Evolutionary conservation across 2,329 filamentous ascomycete genomes (phyloP).

Genomic region (Claviceps sp.): DNA sequence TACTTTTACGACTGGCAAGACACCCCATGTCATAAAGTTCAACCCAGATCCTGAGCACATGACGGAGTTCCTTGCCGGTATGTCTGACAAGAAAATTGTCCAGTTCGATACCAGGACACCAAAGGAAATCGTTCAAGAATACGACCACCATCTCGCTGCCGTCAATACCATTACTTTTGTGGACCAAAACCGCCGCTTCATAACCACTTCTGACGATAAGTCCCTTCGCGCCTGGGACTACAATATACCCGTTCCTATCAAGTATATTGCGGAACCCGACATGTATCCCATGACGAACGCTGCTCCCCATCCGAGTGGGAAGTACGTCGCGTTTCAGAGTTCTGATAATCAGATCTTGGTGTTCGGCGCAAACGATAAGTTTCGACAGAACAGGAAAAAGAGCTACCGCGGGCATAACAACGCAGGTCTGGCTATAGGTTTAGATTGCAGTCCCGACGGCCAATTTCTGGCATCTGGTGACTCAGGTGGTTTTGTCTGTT

Average conservation of each 20-base stretch:
- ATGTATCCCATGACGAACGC: slow-evolving; percentile 94
- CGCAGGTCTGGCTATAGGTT: slow-evolving; percentile 81
- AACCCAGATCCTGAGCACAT: slow-evolving; percentile 66
- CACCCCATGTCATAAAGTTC: slow-evolving; percentile 87
- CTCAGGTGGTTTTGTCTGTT: slow-evolving; percentile 77
- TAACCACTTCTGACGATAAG: slow-evolving; percentile 96
- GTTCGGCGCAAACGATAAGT: slow-evolving; percentile 87
- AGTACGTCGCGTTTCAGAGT: slow-evolving; percentile 87
- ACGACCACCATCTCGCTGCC: slow-evolving; percentile 94
- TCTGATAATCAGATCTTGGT: slow-evolving; percentile 95
- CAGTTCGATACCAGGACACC: slow-evolving; percentile 80
- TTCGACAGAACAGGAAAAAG: slow-evolving; percentile 96
- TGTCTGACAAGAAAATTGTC: slow-evolving; percentile 98
- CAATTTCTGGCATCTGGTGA: slow-evolving; percentile 84
- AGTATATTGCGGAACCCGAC: slow-evolving; percentile 92
- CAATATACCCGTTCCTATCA: slow-evolving; percentile 95
- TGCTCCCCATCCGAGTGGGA: slow-evolving; percentile 72
- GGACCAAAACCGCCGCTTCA: slow-evolving; percentile 87
- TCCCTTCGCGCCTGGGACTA: slow-evolving; percentile 96
- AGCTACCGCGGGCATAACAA: slow-evolving; percentile 92
- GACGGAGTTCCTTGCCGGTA: slow-evolving; percentile 87
- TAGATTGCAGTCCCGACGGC: slow-evolving; percentile 79
- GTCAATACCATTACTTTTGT: slow-evolving; percentile 97
- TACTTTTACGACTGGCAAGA: slow-evolving; percentile 88
- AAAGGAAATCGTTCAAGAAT: slow-evolving; percentile 81